Evolutionary conservation across 2,329 filamentous ascomycete genomes (phyloP).

Genomic region (Penicillium palitans): DNA sequence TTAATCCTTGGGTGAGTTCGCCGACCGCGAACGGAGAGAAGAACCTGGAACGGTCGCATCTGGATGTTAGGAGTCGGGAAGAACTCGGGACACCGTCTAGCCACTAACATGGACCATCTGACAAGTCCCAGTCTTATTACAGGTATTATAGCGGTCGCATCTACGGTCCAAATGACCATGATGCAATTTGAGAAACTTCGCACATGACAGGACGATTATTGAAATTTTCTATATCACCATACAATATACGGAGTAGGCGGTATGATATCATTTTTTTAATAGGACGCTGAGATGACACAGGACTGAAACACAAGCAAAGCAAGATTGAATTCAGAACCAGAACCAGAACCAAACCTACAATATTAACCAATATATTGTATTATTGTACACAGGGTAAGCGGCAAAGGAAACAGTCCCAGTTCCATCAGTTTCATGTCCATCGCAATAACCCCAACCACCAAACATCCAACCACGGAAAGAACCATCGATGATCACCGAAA

Average conservation of each 20-base stretch:
- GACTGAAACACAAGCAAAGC: conserved; percentile 2
- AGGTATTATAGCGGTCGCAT: not conserved
- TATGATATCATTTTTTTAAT: not conserved
- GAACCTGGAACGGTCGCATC: conserved; percentile 1
- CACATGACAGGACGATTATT: not conserved
- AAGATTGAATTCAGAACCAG: not conserved
- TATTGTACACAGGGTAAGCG: not conserved
- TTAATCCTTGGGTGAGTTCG: not conserved
- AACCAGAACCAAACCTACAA: not conserved
- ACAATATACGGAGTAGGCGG: not conserved
- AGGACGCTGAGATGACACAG: not conserved
- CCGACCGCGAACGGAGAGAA: not conserved
- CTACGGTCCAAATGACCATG: not conserved
- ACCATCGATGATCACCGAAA: not conserved
- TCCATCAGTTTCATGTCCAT: conserved; percentile 1
- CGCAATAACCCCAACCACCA: conserved; percentile 2
- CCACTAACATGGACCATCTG: not conserved
- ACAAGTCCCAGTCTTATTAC: not conserved
- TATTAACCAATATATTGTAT: not conserved
- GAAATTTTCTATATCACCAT: not conserved
- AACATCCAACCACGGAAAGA: not conserved
- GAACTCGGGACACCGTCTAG: not conserved
- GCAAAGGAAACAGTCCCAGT: not conserved
- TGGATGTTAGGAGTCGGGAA: not conserved
- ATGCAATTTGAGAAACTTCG: not conserved